phyloP scores from a whole-genome alignment of 768 basidiomycete genomes.

The Baorangia bicolor region DNA sequence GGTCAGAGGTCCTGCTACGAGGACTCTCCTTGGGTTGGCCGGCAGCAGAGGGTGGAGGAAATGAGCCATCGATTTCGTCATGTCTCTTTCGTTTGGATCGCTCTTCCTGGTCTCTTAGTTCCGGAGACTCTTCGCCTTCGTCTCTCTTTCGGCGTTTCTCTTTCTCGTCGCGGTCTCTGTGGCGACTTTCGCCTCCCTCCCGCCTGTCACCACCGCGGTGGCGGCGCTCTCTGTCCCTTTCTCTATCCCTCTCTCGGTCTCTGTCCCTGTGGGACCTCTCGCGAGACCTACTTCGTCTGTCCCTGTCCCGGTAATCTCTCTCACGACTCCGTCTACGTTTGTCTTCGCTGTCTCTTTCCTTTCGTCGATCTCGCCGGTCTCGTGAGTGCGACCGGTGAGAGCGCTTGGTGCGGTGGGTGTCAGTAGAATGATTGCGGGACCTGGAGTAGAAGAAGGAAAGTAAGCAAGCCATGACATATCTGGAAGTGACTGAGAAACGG shows the following conservation, averaged over 20 bases:
- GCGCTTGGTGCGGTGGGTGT: constrained; percentile 68
- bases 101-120: constrained; percentile 47
- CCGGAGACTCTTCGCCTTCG: constrained; percentile 51
- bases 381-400: constrained; percentile 74
- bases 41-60: constrained; percentile 38
- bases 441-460: constrained; percentile 32
- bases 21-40: constrained; percentile 48
- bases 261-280: constrained; percentile 47
- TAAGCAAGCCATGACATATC: neutral
- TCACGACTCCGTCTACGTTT: constrained; percentile 65
- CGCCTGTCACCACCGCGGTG: constrained; percentile 49
- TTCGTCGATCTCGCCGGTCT: constrained; percentile 48
- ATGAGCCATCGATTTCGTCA: constrained; percentile 51
- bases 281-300: constrained; percentile 47
- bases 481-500: constrained; percentile 29
- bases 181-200: constrained; percentile 54
- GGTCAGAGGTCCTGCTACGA: constrained; percentile 42
- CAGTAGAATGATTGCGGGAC: constrained; percentile 73
- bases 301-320: constrained; percentile 47
- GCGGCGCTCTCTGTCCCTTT: constrained; percentile 37
- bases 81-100: constrained; percentile 65
- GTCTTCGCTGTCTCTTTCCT: constrained; percentile 53
- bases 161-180: constrained; percentile 50
- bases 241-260: constrained; percentile 29
- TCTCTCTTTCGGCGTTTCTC: constrained; percentile 70